Conservation (phyloP, 1,139 yeast genomes). For the Blastobotrys persicus region DNA sequence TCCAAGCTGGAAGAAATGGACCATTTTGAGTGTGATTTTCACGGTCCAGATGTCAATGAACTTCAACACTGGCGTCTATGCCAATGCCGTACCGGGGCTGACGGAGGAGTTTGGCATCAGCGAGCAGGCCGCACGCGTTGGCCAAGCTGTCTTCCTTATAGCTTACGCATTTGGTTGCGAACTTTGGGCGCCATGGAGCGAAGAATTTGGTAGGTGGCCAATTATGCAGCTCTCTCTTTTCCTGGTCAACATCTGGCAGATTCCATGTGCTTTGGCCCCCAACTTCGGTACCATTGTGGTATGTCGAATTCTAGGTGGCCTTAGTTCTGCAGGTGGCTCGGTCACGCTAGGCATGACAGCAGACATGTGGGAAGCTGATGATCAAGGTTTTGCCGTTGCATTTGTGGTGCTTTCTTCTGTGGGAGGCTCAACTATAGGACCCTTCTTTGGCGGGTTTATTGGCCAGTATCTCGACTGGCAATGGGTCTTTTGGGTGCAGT, state of each 20-base stretch:
- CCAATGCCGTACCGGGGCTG: slow-evolving; percentile 36
- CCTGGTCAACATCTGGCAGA: slow-evolving; percentile 42
- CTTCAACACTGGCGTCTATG: slow-evolving; percentile 41
- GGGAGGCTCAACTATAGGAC: slow-evolving; percentile 43
- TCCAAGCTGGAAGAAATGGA: slow-evolving; percentile 39
- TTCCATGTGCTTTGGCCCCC: slow-evolving; percentile 40
- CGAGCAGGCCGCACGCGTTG: slow-evolving; percentile 37
- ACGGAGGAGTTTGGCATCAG: slow-evolving; percentile 36
- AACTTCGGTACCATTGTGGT: slow-evolving; percentile 38
- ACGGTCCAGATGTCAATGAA: slow-evolving; percentile 44
- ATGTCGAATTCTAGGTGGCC: slow-evolving; percentile 36
- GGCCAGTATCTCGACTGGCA: slow-evolving; percentile 35
- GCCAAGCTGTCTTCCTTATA: slow-evolving; percentile 41
- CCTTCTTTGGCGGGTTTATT: slow-evolving; percentile 42
- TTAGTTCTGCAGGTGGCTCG: slow-evolving; percentile 41
- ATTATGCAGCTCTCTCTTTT: slow-evolving; percentile 39
- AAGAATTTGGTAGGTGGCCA: slow-evolving; percentile 43
- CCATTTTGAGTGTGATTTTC: slow-evolving; percentile 38
- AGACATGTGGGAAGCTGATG: slow-evolving; percentile 43
- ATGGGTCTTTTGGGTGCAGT: slow-evolving; percentile 45
- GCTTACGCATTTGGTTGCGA: slow-evolving; percentile 44
- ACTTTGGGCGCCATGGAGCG: slow-evolving; percentile 46
- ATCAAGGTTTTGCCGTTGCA: slow-evolving; percentile 42
- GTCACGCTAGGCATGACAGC: slow-evolving; percentile 45
- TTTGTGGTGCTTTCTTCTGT: slow-evolving; percentile 43